phyloP scores from a whole-genome alignment of 2,329 filamentous ascomycete genomes.

The Alternaria novae-zelandiae region DNA sequence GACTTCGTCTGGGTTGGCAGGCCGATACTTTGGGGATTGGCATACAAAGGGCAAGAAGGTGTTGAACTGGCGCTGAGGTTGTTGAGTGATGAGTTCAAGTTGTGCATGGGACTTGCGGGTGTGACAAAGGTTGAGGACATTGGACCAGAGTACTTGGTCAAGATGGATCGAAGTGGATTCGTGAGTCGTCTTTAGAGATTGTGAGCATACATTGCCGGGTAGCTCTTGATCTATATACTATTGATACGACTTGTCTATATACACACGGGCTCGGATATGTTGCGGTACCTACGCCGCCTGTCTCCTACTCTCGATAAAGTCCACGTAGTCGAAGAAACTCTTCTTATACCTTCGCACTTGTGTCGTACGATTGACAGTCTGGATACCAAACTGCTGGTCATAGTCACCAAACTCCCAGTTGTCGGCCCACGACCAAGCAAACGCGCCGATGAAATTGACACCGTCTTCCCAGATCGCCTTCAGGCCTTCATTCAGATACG shows the following conservation, averaged over 20 bases:
- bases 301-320: conserved; percentile 53
- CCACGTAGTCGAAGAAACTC: conserved; percentile 65
- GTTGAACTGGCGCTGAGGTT: conserved; percentile 29
- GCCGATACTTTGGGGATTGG: conserved; percentile 71
- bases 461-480: conserved; percentile 64
- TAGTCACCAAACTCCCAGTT: conserved; percentile 65
- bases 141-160: conserved; percentile 29
- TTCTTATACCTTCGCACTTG: conserved; percentile 61
- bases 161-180: conserved; percentile 31
- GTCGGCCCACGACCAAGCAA: conserved; percentile 61
- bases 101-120: conserved; percentile 34
- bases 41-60: conserved; percentile 39
- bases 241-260: background rate
- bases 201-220: background rate
- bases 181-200: conserved; percentile 47
- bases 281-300: conserved; percentile 4
- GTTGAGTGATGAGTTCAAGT: conserved; percentile 24
- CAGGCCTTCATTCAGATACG: conserved; percentile 61
- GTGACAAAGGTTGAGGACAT: conserved; percentile 31
- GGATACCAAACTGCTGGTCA: conserved; percentile 61
- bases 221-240: background rate
- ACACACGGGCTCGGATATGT: background rate
- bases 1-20: conserved; percentile 73
- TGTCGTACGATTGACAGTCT: conserved; percentile 62
- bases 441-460: conserved; percentile 61